These are phyloP conservation scores for Cryptosporidium sp. DNA, from an alignment of 169 alveolate genomes.

Conservation along the genomic window DNA sequence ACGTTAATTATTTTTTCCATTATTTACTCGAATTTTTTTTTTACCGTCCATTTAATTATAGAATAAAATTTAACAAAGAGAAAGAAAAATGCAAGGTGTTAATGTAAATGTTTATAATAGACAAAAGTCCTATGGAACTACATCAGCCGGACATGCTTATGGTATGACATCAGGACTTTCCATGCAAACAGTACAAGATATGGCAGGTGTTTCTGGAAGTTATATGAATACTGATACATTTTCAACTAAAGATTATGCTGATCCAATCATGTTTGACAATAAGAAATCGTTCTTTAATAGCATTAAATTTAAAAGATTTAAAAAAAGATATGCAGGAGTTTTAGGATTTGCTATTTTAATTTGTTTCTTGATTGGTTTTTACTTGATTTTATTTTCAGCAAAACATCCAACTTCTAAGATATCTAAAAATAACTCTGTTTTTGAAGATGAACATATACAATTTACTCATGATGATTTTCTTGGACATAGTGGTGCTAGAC, in stretches of 20 bases:
- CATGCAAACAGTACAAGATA: slow-evolving; percentile 66
- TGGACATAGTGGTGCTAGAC: not conserved
- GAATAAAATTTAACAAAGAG: not conserved
- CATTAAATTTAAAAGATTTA: slow-evolving; percentile 25
- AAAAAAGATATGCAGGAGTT: slow-evolving; percentile 39
- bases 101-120: slow-evolving; percentile 55
- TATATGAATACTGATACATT: slow-evolving; percentile 51
- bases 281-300: slow-evolving; percentile 40
- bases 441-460: slow-evolving; percentile 22
- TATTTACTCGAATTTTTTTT: not conserved
- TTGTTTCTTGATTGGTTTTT: slow-evolving; percentile 45
- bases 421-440: not conserved
- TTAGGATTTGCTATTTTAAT: slow-evolving; percentile 4
- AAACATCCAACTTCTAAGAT: not conserved
- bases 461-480: not conserved
- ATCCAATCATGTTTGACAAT: slow-evolving; percentile 36
- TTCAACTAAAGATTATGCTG: slow-evolving; percentile 34
- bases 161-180: slow-evolving; percentile 67
- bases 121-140: slow-evolving; percentile 60
- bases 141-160: slow-evolving; percentile 26
- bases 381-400: not conserved
- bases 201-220: slow-evolving; percentile 74
- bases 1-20: not conserved
- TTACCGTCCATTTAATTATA: not conserved
- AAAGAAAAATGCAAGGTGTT: slow-evolving; percentile 9